A percentile compares a stretch with the other conserved stretches of the same genome.
phyloP scores from a whole-genome alignment of 495 filamentous ascomycete species.

The Corynascus novoguineensis region DNA sequence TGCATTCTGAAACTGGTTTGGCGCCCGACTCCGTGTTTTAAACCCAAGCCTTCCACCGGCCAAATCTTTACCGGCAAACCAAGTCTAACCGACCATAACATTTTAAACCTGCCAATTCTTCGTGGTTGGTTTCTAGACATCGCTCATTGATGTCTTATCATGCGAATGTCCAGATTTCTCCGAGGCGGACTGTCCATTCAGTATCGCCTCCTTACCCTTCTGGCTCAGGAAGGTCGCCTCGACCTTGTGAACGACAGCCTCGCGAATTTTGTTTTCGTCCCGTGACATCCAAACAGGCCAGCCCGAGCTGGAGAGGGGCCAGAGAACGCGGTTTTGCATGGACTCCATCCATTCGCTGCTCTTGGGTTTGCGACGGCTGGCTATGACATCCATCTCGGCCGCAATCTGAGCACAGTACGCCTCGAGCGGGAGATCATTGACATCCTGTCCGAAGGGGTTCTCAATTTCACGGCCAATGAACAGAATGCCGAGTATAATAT shows the following conservation, averaged over 20 bases:
- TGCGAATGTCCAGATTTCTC: slow-evolving; percentile 1
- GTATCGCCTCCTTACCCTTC: slow-evolving; percentile 14
- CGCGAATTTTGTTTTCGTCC: slow-evolving; percentile 44
- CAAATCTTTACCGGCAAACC: no score
- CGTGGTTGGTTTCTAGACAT: slow-evolving; percentile 2
- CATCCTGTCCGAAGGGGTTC: slow-evolving; percentile 82
- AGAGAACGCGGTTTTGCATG: slow-evolving; percentile 59
- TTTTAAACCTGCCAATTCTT: not conserved
- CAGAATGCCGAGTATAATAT: slow-evolving; percentile 86
- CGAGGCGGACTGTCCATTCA: not conserved
- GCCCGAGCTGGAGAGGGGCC: slow-evolving; percentile 56
- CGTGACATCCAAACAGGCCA: slow-evolving; percentile 57
- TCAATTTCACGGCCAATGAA: slow-evolving; percentile 84
- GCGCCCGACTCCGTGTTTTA: no score
- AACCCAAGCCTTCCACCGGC: no score
- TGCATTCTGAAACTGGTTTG: no score
- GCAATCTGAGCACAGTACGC: slow-evolving; percentile 67
- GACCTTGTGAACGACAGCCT: slow-evolving; percentile 36
- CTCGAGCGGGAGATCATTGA: slow-evolving; percentile 80
- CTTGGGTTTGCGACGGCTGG: slow-evolving; percentile 50
- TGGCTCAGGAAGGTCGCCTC: slow-evolving; percentile 32
- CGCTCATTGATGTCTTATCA: not conserved
- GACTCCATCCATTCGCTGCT: slow-evolving; percentile 53
- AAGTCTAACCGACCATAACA: not conserved
- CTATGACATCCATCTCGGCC: slow-evolving; percentile 68